phyloP scores from a whole-genome alignment of 2,329 filamentous ascomycete genomes.

The Fusarium scirpi region DNA sequence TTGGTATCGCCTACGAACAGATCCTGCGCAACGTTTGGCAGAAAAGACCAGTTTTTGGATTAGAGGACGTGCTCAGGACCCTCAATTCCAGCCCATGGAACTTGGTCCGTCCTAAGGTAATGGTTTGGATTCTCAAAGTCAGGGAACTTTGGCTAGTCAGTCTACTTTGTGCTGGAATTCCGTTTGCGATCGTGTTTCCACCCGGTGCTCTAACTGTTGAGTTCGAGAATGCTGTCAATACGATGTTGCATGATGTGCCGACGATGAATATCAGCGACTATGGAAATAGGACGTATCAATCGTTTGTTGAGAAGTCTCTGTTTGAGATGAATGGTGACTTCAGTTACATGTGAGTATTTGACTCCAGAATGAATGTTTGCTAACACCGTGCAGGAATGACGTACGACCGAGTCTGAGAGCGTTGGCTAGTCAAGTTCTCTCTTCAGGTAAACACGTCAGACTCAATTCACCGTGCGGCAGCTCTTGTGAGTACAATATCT shows the following conservation, averaged over 20 bases:
- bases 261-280: not conserved
- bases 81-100: not conserved
- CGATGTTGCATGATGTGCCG: not conserved
- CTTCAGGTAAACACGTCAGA: not conserved
- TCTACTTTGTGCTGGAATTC: not conserved
- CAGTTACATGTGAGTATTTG: not conserved
- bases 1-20: not conserved
- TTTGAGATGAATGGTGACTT: not conserved
- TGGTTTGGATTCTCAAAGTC: not conserved
- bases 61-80: not conserved
- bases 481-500: not conserved
- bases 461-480: not conserved
- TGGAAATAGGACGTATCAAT: not conserved
- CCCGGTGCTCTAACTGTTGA: not conserved
- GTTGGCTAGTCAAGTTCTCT: not conserved
- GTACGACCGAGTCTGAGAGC: not conserved
- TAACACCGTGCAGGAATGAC: not conserved
- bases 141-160: not conserved
- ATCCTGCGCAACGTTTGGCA: not conserved
- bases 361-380: not conserved
- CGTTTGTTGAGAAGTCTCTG: not conserved
- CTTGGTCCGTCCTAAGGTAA: not conserved
- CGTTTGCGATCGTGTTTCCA: not conserved
- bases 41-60: no score
- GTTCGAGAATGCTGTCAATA: not conserved